phyloP scores from a whole-genome alignment of 2,329 filamentous ascomycete species.

The Colletotrichum sp. region DNA sequence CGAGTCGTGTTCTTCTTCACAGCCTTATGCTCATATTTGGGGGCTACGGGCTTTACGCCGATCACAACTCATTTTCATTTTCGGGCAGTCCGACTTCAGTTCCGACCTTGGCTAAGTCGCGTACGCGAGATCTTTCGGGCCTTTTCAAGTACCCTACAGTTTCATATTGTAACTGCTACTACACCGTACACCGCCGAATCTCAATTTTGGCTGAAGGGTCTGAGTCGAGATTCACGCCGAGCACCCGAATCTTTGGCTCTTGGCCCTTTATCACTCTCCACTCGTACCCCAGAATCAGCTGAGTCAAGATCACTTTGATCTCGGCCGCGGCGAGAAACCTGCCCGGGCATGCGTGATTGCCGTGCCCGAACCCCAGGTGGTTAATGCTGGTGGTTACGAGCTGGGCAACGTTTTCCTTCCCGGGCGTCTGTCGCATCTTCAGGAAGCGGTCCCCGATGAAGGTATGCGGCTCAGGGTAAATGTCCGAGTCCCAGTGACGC shows the following conservation, averaged over 20 bases:
- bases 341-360: not conserved
- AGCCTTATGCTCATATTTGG: not conserved
- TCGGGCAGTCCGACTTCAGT: not conserved
- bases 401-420: not conserved
- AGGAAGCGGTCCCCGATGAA: not conserved
- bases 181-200: not conserved
- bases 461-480: not conserved
- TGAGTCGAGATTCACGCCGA: not conserved
- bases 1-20: not conserved
- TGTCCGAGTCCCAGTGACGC: not conserved
- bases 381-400: not conserved
- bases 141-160: not conserved
- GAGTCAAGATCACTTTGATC: conserved; percentile 31
- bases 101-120: not conserved
- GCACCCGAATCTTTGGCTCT: not conserved
- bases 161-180: not conserved
- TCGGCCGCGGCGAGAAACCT: not conserved
- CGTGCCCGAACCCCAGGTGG: not conserved
- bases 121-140: not conserved
- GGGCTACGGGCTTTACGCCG: not conserved
- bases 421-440: not conserved
- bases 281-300: conserved; percentile 39
- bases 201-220: not conserved
- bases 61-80: not conserved
- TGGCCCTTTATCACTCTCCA: not conserved